Evolutionary conservation across 768 basidiomycete genomes (phyloP).

Genomic region (Tremella fuciformis): DNA sequence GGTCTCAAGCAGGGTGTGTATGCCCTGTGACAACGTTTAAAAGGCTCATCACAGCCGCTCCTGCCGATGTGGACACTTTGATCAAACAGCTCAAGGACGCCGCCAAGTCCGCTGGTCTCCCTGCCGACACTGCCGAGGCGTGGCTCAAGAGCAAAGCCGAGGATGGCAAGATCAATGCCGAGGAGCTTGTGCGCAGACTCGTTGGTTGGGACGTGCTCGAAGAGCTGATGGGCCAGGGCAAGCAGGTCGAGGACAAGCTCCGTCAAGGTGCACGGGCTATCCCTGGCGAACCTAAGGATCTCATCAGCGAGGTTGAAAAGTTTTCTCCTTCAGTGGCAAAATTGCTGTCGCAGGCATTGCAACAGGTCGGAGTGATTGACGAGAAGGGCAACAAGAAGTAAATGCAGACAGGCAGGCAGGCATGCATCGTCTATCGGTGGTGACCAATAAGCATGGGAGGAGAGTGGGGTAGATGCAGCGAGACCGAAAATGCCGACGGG

Average conservation of each 20-base stretch:
- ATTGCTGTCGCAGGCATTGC: constrained; percentile 36
- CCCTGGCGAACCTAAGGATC: constrained; percentile 42
- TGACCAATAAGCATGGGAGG: no score
- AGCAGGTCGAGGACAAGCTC: constrained; percentile 37
- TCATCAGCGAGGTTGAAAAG: constrained; percentile 41
- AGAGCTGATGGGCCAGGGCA: constrained; percentile 24
- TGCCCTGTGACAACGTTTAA: background rate
- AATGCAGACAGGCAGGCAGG: no score
- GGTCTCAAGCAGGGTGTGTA: constrained; percentile 46
- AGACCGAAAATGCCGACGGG: no score
- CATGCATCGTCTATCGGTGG: no score
- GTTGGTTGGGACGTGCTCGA: no score
- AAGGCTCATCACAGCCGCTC: constrained; percentile 31
- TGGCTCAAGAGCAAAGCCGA: constrained; percentile 45
- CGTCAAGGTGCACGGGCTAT: constrained; percentile 30
- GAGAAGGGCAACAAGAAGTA: constrained; percentile 35
- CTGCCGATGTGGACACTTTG: constrained; percentile 47
- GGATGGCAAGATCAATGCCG: constrained; percentile 47
- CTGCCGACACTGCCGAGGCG: constrained; percentile 43
- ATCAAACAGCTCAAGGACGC: constrained; percentile 48
- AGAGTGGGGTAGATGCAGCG: no score
- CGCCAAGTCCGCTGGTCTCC: constrained; percentile 49
- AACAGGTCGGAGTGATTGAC: constrained; percentile 38
- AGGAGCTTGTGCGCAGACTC: constrained; percentile 28
- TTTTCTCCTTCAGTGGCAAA: constrained; percentile 39